Evolutionary conservation across 257 asterid genomes (phyloP).

Genomic region (Linaria vulgaris): DNA sequence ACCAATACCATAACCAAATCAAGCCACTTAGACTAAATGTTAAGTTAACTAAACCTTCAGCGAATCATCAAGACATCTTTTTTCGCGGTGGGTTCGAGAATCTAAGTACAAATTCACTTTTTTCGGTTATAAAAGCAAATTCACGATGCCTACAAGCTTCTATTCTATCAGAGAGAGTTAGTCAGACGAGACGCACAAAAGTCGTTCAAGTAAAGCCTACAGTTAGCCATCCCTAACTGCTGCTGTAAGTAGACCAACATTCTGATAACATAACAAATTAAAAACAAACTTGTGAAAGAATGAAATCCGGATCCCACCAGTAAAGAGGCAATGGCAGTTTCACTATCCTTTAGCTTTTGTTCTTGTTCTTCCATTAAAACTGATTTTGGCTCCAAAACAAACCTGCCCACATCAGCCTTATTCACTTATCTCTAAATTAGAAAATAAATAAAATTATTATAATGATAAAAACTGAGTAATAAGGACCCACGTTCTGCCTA

Average conservation of each 20-base stretch:
- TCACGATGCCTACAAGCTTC: not conserved
- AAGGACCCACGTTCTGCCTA: conserved; percentile 63
- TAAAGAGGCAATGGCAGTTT: conserved; percentile 64
- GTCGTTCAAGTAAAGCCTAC: too few species aligned
- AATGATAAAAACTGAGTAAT: too few species aligned
- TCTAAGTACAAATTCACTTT: not conserved
- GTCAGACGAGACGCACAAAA: too few species aligned
- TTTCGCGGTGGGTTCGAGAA: conserved; percentile 6
- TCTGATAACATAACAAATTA: not conserved
- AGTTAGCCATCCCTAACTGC: too few species aligned
- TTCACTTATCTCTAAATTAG: too few species aligned
- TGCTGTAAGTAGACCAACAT: too few species aligned
- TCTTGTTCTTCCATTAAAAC: conserved; percentile 82
- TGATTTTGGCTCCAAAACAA: conserved; percentile 78
- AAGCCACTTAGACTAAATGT: not conserved
- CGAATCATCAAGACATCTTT: not conserved
- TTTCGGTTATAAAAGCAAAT: not conserved
- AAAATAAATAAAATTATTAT: too few species aligned
- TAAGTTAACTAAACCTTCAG: not conserved
- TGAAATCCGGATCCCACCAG: conserved; percentile 48
- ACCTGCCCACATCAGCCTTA: conserved; percentile 44
- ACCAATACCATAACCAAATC: conserved; percentile 8
- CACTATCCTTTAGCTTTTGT: conserved; percentile 78
- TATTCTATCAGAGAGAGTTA: too few species aligned
- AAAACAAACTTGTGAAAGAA: conserved; percentile 11